Evolutionary conservation across 1,139 yeast species (phyloP), one percentile per base, ranked within the genome.

Genomic region (Suhomyces ambrosiae): DNA sequence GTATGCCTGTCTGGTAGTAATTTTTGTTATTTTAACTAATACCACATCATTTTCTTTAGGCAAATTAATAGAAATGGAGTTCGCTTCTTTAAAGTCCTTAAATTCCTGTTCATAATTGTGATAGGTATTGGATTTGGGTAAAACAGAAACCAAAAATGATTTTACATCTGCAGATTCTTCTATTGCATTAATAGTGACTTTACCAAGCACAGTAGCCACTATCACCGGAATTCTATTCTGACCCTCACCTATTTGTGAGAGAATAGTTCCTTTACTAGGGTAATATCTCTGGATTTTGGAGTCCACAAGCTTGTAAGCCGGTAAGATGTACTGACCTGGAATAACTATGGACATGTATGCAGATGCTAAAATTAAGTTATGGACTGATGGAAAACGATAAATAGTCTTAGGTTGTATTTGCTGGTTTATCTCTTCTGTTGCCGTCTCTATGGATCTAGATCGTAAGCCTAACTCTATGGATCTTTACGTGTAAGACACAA

Each of bases 31-130:
- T 38, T 81, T 72, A 0, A 88, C 89, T 16, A 92, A 66, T 3
- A 94, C 97, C 10, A 83, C 61, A 57, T 90, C 96, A 29, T 87
- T 86, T 47, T 88, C 96, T 46, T 80, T 79, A 3, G 98, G 97
- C 38, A 92, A 68, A 41, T 74, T 75, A 37, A 75, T 79, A 13
- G 80, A 55, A 9, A 56, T 51, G 30, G 45, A 38, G 12, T 47
- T 45, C 7, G 54, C 39, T 16, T 51, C 56, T 21, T 40, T 38
- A 15, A 46, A 40, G 16, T 45, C 47, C 32, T 36, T 30, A 37
- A 52, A 40, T 19, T 57, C 64, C 35, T 51, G 52, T 15, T 61
- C 58, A 43, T 60, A 60, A 41, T 63, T 54, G 40, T 61, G 59
- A 42, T 68, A 65, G 4, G 66, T 58, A 40, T 62, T 62, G 11